These are phyloP conservation scores for Glutinoglossum americanum DNA, from an alignment of 495 filamentous ascomycete species.

Conservation along the genomic window DNA sequence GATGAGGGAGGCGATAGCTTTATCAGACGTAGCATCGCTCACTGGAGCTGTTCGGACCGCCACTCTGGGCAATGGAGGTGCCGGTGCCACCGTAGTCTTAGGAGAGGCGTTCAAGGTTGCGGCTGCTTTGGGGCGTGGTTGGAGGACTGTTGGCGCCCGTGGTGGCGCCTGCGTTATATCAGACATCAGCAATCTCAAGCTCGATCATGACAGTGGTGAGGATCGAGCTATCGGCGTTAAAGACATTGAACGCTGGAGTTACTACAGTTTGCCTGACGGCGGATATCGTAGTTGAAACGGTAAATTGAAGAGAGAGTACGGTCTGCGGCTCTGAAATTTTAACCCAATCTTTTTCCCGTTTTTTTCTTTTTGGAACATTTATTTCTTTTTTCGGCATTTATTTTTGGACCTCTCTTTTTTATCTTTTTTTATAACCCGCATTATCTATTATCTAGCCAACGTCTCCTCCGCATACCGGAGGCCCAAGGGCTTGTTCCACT, in stretches of 20 bases:
- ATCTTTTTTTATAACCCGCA: too few relatives aligned
- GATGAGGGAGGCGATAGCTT: constrained; percentile 36
- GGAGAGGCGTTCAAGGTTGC: constrained; percentile 20
- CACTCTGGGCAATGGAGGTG: constrained; percentile 16
- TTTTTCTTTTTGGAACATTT: too few relatives aligned
- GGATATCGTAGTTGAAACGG: background rate
- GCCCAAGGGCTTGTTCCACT: too few relatives aligned
- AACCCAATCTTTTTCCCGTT: too few relatives aligned
- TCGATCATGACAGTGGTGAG: background rate
- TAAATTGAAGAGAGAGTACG: background rate
- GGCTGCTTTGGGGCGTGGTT: constrained; percentile 28
- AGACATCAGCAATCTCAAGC: background rate
- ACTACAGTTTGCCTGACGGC: background rate
- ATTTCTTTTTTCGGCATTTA: too few relatives aligned
- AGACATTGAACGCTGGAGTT: background rate
- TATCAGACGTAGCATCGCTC: constrained; percentile 27
- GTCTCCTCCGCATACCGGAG: too few relatives aligned
- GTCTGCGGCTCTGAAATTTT: background rate
- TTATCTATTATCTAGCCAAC: background rate
- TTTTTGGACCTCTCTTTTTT: background rate
- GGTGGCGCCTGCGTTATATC: constrained; percentile 12
- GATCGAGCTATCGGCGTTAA: background rate
- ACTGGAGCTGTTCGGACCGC: constrained; percentile 5
- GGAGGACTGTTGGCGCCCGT: constrained; percentile 24
- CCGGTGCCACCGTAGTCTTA: constrained; percentile 14